Evolutionary conservation across 2,329 filamentous ascomycete species (phyloP), one percentile per base, ranked within the genome.

Genomic region (Diaporthe sp.): DNA sequence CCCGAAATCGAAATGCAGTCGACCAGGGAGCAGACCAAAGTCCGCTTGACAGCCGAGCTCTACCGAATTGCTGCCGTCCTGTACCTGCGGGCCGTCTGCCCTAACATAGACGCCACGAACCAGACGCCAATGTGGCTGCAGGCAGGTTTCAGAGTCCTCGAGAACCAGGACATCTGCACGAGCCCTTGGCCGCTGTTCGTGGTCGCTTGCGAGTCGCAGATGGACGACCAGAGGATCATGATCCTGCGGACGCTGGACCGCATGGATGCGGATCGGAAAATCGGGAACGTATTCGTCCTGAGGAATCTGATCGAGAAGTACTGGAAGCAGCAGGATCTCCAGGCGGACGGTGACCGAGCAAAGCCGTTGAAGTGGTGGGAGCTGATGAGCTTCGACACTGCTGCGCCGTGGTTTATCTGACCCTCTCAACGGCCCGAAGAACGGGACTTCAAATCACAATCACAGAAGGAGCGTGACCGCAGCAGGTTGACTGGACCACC

Each of bases 161-260:
- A 79, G 37, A 80, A 78, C 28, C 80, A 88, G 19, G 80, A 84
- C 10, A 81, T 86, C 42, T 87, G 85, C 76, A 88, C 86, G 12
- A 88, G 86, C 76, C 87, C 87, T 4, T 88, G 87, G 87, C 86
- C 87, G 9, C 79, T 88, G 6, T 88, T 88, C 70, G 83, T 88
- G 42, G 79, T 87, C 19, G 87, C 86, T 0, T 88, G 86, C 77
- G 86, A 87, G 78, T 84, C 84, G 12, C 81, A 82, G 42, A 82
- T 80, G 22, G 87, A 88, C 62, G 81, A 83, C 31, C 84, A 87
- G 72, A 81, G 86, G 31, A 84, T 87, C 42, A 76, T 78, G 53
- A 82, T 88, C 12, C 79, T 88, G 15, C 79, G 81, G 39, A 82
- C 84, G 2, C 80, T 88, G 65, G 85, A 88, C 62, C 78, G 79